These are phyloP conservation scores for Dendrocalamus latiflorus DNA, from an alignment of 202 grass and related monocot species.

Conservation along the genomic window DNA sequence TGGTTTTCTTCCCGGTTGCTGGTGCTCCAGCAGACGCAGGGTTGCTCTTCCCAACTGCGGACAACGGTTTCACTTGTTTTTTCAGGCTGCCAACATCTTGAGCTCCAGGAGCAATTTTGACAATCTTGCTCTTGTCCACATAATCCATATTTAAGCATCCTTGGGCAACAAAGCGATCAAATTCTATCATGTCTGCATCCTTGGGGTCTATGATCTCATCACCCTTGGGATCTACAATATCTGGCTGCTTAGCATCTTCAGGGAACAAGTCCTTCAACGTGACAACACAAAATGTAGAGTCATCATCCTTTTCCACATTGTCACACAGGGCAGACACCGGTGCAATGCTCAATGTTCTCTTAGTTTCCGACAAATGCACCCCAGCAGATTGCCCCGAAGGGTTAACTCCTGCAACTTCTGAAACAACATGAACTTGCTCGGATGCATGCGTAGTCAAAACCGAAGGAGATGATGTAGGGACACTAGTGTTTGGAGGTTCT, in stretches of 20 bases:
- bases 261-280: constrained; percentile 58
- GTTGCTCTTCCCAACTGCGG: constrained; percentile 7
- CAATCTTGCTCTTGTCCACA: constrained; percentile 32
- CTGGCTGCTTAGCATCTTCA: constrained; percentile 50
- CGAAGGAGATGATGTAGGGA: neutral
- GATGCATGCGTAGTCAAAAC: constrained; percentile 25
- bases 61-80: constrained; percentile 18
- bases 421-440: constrained; percentile 20
- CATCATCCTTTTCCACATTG: constrained; percentile 36
- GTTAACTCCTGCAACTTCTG: constrained; percentile 29
- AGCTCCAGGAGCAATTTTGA: constrained; percentile 22
- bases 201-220: constrained; percentile 36
- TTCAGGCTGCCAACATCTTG: constrained; percentile 21
- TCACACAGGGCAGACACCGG: constrained; percentile 12
- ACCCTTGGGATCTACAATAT: constrained; percentile 14
- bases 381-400: neutral
- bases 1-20: constrained; percentile 28
- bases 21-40: constrained; percentile 12
- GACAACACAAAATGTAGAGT: constrained; percentile 31
- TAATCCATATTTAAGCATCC: constrained; percentile 21
- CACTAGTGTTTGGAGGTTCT: constrained; percentile 16
- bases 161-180: constrained; percentile 51
- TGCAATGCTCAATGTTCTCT: constrained; percentile 18
- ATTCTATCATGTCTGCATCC: constrained; percentile 55
- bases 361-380: constrained; percentile 10